Conservation (phyloP, 2,329 filamentous ascomycete genomes). For the Microthyrium microscopicum region DNA sequence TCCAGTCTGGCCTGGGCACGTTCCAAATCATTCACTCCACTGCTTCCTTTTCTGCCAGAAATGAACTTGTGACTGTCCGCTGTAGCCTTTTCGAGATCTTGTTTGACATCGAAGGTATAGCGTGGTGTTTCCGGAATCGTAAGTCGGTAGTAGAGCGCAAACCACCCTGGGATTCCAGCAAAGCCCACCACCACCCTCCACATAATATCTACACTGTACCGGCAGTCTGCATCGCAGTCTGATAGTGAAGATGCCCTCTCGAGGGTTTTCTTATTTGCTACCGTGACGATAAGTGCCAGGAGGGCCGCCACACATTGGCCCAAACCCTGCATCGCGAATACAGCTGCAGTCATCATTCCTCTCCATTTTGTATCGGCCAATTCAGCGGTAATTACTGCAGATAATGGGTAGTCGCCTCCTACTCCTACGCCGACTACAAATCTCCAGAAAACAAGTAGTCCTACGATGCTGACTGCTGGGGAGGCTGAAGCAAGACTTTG, state of each 20-base stretch:
- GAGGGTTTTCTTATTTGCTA: conserved; percentile 52
- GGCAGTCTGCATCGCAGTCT: conserved; percentile 47
- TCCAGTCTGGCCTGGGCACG: conserved; percentile 2
- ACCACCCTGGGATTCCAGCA: conserved; percentile 61
- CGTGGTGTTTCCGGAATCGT: conserved; percentile 79
- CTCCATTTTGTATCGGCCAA: conserved; percentile 69
- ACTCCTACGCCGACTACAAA: conserved; percentile 39
- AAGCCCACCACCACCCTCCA: conserved; percentile 70
- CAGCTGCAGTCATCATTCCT: conserved; percentile 72
- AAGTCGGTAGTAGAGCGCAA: conserved; percentile 71
- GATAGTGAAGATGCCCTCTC: conserved; percentile 32
- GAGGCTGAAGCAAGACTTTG: conserved; percentile 21
- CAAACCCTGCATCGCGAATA: conserved; percentile 77
- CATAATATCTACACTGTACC: conserved; percentile 66
- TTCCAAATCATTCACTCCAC: neutral
- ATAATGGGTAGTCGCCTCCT: conserved; percentile 69
- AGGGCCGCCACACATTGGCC: conserved; percentile 63
- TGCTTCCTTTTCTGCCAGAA: conserved; percentile 3
- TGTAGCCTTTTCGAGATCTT: conserved; percentile 34
- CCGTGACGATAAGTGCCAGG: conserved; percentile 57
- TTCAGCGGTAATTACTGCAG: conserved; percentile 71
- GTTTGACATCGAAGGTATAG: conserved; percentile 69
- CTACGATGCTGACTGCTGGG: conserved; percentile 18
- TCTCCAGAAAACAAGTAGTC: conserved; percentile 23
- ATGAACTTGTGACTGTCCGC: conserved; percentile 3